Conservation (phyloP, 2,329 filamentous ascomycete species). For the Fusarium setosum region DNA sequence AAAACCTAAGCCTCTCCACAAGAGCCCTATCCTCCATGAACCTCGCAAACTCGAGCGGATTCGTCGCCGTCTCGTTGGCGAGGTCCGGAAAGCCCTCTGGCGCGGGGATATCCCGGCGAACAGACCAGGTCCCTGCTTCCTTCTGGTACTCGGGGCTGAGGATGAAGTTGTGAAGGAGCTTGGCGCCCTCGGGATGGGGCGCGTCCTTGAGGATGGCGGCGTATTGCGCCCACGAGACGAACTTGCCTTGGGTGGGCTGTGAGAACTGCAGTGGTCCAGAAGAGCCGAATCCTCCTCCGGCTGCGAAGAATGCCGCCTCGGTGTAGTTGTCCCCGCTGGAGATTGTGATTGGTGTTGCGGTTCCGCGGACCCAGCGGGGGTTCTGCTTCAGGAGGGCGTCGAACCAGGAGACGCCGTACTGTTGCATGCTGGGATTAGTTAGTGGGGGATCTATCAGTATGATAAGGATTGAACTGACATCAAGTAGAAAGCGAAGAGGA, state of each 20-base stretch:
- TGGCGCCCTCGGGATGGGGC: slow-evolving; percentile 26
- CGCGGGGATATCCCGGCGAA: slow-evolving; percentile 5
- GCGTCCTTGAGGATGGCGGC: slow-evolving; percentile 14
- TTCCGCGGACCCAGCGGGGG: slow-evolving; percentile 64
- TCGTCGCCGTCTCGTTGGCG: slow-evolving; percentile 15
- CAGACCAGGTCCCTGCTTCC: slow-evolving; percentile 2
- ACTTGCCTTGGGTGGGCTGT: slow-evolving; percentile 52
- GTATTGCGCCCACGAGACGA: slow-evolving; percentile 60
- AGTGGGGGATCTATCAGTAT: too few species aligned
- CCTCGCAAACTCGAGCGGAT: slow-evolving; percentile 12
- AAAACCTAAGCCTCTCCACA: slow-evolving; percentile 25
- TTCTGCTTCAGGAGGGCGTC: slow-evolving; percentile 60
- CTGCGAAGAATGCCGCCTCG: slow-evolving; percentile 50
- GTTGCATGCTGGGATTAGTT: slow-evolving; percentile 46
- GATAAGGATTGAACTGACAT: slow-evolving; percentile 53
- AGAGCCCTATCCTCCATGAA: slow-evolving; percentile 9
- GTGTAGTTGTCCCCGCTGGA: slow-evolving; percentile 44
- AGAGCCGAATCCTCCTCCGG: slow-evolving; percentile 29
- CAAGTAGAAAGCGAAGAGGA: slow-evolving; percentile 61
- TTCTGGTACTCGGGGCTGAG: slow-evolving; percentile 14
- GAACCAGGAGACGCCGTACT: slow-evolving; percentile 59
- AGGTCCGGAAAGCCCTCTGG: slow-evolving; percentile 7
- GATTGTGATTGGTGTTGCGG: slow-evolving; percentile 54
- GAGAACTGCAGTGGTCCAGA: slow-evolving; percentile 37
- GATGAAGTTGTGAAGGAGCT: slow-evolving; percentile 22